phyloP scores from a whole-genome alignment of 1,139 yeast genomes.

The Candida sojae region DNA sequence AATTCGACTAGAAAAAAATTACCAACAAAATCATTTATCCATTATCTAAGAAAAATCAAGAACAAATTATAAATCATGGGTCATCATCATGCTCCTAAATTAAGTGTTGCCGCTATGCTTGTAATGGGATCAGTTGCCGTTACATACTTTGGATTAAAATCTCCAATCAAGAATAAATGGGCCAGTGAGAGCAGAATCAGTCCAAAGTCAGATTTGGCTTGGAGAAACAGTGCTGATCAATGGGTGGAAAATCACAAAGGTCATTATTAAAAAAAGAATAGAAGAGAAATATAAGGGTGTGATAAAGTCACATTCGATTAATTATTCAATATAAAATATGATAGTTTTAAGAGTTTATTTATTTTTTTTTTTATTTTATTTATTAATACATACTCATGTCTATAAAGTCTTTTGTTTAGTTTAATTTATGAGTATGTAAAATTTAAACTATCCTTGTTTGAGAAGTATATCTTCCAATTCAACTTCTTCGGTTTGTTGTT shows the following conservation, averaged over 20 bases:
- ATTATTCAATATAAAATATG: not conserved
- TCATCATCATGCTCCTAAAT: constrained; percentile 40
- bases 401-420: not conserved
- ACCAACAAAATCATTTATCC: not conserved
- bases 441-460: not conserved
- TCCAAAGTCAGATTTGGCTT: constrained; percentile 54
- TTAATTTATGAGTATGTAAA: constrained; percentile 2
- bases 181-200: constrained; percentile 45
- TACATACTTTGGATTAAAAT: constrained; percentile 41
- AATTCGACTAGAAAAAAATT: constrained; percentile 11
- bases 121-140: constrained; percentile 49
- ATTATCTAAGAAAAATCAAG: not conserved
- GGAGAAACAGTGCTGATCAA: constrained; percentile 51
- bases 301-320: not conserved
- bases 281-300: not conserved
- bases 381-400: not conserved
- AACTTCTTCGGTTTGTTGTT: constrained; percentile 21
- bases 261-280: constrained; percentile 1
- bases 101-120: constrained; percentile 44
- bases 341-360: not conserved
- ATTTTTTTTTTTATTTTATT: not conserved
- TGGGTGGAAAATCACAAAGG: constrained; percentile 40
- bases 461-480: constrained; percentile 16
- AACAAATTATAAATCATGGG: constrained; percentile 2
- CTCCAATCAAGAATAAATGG: constrained; percentile 48